Evolutionary conservation across 176 grass and related monocot genomes (phyloP).

Genomic region (Oryza meyeriana): DNA sequence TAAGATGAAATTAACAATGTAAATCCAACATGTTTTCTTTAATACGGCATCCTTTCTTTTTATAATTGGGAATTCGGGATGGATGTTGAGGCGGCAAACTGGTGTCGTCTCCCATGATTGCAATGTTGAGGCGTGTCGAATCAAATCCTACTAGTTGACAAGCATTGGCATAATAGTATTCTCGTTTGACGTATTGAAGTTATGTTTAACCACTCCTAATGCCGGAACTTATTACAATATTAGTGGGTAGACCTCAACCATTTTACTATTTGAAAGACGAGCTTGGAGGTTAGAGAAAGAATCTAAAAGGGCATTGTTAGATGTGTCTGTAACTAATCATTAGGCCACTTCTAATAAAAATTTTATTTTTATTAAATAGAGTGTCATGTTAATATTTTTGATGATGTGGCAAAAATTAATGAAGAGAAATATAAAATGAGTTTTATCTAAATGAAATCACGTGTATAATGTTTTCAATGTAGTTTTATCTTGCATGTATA

Average conservation of each 20-base stretch:
- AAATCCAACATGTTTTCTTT: not conserved
- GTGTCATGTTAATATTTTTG: too few relatives aligned
- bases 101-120: constrained; percentile 34
- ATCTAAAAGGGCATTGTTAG: not conserved
- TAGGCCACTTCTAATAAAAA: too few relatives aligned
- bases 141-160: constrained; percentile 23
- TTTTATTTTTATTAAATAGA: too few relatives aligned
- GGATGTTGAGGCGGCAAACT: constrained; percentile 16
- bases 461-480: too few relatives aligned
- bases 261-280: not conserved
- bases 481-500: too few relatives aligned
- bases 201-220: constrained; percentile 11
- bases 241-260: not conserved
- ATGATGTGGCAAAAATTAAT: too few relatives aligned
- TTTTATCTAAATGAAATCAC: too few relatives aligned
- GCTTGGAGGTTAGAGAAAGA: constrained; percentile 11
- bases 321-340: not conserved
- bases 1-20: not conserved
- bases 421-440: too few relatives aligned
- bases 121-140: constrained; percentile 25
- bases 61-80: not conserved
- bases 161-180: not conserved
- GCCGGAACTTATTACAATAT: not conserved
- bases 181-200: not conserved
- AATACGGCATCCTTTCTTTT: not conserved